Percentiles rank a stretch among this genome's conserved stretches.
phyloP scores from a whole-genome alignment of 164 flowering plant genomes.

The Magnolia officinalis region DNA sequence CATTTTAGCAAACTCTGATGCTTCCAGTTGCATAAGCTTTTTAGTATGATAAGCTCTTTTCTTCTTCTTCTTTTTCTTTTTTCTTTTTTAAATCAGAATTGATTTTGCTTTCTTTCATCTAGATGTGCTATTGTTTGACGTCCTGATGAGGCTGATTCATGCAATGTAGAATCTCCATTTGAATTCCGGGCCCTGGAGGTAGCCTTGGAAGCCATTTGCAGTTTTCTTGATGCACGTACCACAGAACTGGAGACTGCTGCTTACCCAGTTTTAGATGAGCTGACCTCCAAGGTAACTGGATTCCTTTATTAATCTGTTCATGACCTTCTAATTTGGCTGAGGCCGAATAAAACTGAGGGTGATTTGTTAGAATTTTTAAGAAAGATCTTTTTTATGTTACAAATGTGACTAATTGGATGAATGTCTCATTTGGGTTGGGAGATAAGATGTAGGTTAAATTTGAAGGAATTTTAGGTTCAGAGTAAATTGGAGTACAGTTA shows the following conservation, averaged over 20 bases:
- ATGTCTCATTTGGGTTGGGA: neutral
- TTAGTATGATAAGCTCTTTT: neutral
- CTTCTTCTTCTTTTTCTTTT: no score
- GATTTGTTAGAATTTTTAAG: neutral
- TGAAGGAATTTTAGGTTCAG: neutral
- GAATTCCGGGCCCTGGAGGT: slow-evolving; percentile 96
- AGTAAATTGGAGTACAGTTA: neutral
- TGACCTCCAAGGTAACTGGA: slow-evolving; percentile 67
- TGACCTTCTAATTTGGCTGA: neutral
- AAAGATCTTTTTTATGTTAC: neutral
- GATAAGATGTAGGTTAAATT: neutral
- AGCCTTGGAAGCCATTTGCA: slow-evolving; percentile 87
- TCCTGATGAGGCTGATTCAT: slow-evolving; percentile 3
- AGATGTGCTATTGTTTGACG: slow-evolving; percentile 8
- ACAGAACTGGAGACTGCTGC: slow-evolving; percentile 83
- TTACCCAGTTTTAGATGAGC: slow-evolving; percentile 93
- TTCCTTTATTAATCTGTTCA: neutral
- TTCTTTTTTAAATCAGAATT: neutral
- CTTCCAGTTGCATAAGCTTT: neutral
- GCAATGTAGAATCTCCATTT: slow-evolving; percentile 80
- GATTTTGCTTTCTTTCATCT: neutral
- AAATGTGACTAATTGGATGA: neutral
- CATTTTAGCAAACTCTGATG: no score
- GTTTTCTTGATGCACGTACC: slow-evolving; percentile 90
- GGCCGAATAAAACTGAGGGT: neutral